Evolutionary conservation across 2,329 filamentous ascomycete genomes (phyloP).

Genomic region (Cercospora zeae-maydis): DNA sequence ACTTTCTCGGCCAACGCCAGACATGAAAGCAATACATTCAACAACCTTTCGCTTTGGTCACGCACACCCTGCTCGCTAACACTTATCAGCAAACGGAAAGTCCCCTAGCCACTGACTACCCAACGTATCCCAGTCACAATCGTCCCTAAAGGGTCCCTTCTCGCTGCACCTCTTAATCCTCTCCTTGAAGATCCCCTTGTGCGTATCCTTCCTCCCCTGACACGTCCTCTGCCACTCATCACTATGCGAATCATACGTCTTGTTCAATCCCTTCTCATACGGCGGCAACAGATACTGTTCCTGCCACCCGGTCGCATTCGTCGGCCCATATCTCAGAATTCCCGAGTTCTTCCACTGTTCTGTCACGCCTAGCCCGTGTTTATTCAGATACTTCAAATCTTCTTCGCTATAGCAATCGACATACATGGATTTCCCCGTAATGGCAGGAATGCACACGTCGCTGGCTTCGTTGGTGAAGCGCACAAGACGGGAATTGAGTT

Average conservation of each 20-base stretch:
- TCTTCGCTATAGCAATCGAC: not conserved
- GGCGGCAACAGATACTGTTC: not conserved
- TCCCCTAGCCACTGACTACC: not conserved
- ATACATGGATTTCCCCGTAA: not conserved
- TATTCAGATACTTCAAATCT: not conserved
- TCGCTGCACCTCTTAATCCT: not conserved
- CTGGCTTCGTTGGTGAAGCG: slow-evolving; percentile 1
- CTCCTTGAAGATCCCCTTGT: not conserved
- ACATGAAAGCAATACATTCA: no score
- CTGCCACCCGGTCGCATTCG: not conserved
- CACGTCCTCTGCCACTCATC: slow-evolving; percentile 7
- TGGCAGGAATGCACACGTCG: not conserved
- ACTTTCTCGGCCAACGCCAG: no score
- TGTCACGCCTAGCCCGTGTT: not conserved
- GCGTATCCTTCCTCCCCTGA: slow-evolving; percentile 2
- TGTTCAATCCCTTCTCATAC: not conserved
- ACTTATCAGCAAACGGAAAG: slow-evolving; percentile 1
- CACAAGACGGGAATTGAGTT: not conserved
- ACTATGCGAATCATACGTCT: slow-evolving; percentile 3
- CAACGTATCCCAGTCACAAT: not conserved
- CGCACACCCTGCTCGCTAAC: not conserved
- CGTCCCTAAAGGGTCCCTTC: not conserved
- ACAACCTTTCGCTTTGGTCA: not conserved
- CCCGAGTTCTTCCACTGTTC: not conserved
- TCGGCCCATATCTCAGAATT: not conserved